Evolutionary conservation across 2,329 filamentous ascomycete species (phyloP).

Genomic region (Fusarium sp.): DNA sequence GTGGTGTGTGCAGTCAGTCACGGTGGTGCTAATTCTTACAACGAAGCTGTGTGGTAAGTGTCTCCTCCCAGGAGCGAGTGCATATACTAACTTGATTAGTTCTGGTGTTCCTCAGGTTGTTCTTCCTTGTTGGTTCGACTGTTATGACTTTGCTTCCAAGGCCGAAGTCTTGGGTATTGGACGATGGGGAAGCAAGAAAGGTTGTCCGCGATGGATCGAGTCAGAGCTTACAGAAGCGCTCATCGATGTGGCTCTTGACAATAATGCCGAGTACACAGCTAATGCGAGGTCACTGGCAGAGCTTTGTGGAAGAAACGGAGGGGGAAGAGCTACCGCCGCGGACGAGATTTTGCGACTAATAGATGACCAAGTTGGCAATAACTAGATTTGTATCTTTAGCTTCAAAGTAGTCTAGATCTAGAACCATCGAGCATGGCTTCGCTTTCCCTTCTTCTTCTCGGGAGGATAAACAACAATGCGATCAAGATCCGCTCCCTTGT

Average conservation of each 20-base stretch:
- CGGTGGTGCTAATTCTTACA: slow-evolving; percentile 13
- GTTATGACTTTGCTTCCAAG: slow-evolving; percentile 20
- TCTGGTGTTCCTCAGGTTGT: slow-evolving; percentile 18
- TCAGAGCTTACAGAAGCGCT: background rate
- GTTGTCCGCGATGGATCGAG: slow-evolving; percentile 7
- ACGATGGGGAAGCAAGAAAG: slow-evolving; percentile 11
- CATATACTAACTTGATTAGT: background rate
- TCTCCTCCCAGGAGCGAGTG: background rate
- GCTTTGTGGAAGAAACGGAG: background rate
- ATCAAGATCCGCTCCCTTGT: slow-evolving; percentile 70
- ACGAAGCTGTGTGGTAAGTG: background rate
- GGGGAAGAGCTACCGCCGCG: background rate
- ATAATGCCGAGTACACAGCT: background rate
- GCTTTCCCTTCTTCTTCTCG: slow-evolving; percentile 50
- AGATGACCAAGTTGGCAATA: background rate
- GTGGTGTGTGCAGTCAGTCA: slow-evolving; percentile 18
- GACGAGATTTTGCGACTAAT: background rate
- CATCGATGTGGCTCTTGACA: slow-evolving; percentile 1
- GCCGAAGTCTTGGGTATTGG: slow-evolving; percentile 14
- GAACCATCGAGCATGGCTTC: background rate
- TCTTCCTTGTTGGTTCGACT: slow-evolving; percentile 18
- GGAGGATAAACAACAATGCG: slow-evolving; percentile 70
- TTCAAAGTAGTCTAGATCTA: background rate
- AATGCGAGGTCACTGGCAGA: background rate
- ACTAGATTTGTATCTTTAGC: background rate